phyloP scores from a whole-genome alignment of 2,329 filamentous ascomycete species.

The Sporothrix pseudoabietina region DNA sequence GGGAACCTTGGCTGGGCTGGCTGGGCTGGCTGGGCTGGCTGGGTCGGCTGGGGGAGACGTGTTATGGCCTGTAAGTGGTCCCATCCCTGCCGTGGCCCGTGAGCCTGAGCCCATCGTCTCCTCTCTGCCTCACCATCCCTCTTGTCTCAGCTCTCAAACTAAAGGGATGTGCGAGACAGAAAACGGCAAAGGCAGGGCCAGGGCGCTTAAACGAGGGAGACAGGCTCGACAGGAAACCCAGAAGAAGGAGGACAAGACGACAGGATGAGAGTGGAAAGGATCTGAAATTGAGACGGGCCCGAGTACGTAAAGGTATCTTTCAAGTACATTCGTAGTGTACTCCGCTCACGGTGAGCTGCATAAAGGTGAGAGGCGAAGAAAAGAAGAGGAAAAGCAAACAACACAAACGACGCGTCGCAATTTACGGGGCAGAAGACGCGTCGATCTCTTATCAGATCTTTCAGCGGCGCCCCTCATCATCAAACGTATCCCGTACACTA shows the following conservation, averaged over 20 bases:
- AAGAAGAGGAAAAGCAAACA: neutral
- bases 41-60: neutral
- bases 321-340: neutral
- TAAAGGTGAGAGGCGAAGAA: neutral
- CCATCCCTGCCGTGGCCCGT: constrained; percentile 19
- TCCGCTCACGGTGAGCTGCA: neutral
- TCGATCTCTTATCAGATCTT: constrained; percentile 31
- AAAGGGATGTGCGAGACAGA: neutral
- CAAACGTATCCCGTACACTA: neutral
- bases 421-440: neutral
- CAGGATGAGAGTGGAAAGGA: neutral
- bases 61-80: neutral
- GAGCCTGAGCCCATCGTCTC: neutral
- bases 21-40: neutral
- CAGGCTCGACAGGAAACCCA: neutral
- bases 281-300: constrained; percentile 5
- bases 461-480: neutral
- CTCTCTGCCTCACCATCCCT: neutral
- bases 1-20: constrained; percentile 16
- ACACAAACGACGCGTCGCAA: constrained; percentile 18
- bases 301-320: constrained; percentile 19
- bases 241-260: neutral
- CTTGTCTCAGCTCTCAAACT: constrained; percentile 9
- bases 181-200: neutral
- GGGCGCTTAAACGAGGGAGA: constrained; percentile 7